Evolutionary conservation across 2,329 filamentous ascomycete genomes (phyloP), one percentile per base, ranked within the genome.

Genomic region (Mycocentrospora acerina): DNA sequence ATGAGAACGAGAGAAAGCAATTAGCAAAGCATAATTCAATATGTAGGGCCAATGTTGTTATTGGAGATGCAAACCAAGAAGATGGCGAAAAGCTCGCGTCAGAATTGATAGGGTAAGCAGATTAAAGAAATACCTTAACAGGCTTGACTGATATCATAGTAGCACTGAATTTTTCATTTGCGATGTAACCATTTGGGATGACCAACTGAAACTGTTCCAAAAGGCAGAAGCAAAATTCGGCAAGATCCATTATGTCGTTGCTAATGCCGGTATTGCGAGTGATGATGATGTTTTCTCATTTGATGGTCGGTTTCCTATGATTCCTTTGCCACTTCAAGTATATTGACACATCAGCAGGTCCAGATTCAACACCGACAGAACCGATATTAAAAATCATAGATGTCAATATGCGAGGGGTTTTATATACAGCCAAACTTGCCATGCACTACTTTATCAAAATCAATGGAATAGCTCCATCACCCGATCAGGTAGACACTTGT

Each of bases 161-260:
- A 41, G 31, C 13, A 15, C 27, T 4, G 18, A 32, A n/a, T 44
- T 44, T 19, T 18, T 44, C 12, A 13, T 25, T 12, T 41, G 37
- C 33, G 32, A 44, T 30, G 37, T 44, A n/a, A 32, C 24, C 9
- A 41, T 41, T n/a, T 44, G 42, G 42, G 42, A 44, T 6, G 32
- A 44, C 31, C 37, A 44, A 27, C 14, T 44, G n/a, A 16, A 15
- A 8, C 8, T 44, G n/a, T 44, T 41, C 24, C 30, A 17, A 11
- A 13, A 34, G 14, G 42, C 42, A 10, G 32, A 24, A 7, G n/a
- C 15, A 3, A n/a, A 29, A 18, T 36, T 25, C 8, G 5, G 27
- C 4, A 33, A 34, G 5, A 28, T 40, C 10, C 22, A 47, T 27
- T 37, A 34, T 8, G 44, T 44, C 10, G 19, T 47, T 31, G 44